Evolutionary conservation across 2,329 filamentous ascomycete species (phyloP).

Genomic region (Albifimbria verrucaria): DNA sequence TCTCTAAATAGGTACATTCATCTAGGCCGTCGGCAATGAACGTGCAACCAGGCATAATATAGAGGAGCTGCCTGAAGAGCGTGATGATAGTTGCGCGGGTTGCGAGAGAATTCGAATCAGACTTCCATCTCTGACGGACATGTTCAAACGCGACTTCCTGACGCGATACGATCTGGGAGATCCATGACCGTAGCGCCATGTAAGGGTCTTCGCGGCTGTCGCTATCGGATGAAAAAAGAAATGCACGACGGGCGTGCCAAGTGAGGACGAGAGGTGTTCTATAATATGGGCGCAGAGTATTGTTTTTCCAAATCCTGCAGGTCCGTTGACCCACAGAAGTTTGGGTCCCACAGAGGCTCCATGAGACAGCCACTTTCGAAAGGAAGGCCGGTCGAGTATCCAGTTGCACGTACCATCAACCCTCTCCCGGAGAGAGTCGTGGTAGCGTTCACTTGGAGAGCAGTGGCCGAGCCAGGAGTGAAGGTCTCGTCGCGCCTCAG

Average conservation of each 20-base stretch:
- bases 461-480: slow-evolving; percentile 12
- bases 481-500: slow-evolving; percentile 8
- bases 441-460: slow-evolving; percentile 11
- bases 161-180: slow-evolving; percentile 17
- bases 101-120: slow-evolving; percentile 5
- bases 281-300: slow-evolving; percentile 25
- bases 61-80: slow-evolving; percentile 13
- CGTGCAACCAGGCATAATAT: slow-evolving; percentile 9
- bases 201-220: slow-evolving; percentile 20
- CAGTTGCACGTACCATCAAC: slow-evolving; percentile 22
- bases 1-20: slow-evolving; percentile 17
- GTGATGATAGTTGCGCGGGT: slow-evolving; percentile 11
- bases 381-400: slow-evolving; percentile 15
- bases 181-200: slow-evolving; percentile 24
- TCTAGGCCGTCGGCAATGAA: slow-evolving; percentile 27
- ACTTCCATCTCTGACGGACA: slow-evolving; percentile 8
- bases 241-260: slow-evolving; percentile 15
- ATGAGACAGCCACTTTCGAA: slow-evolving; percentile 16
- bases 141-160: slow-evolving; percentile 14
- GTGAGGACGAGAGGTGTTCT: slow-evolving; percentile 15
- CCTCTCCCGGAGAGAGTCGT: slow-evolving; percentile 14
- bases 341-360: slow-evolving; percentile 3
- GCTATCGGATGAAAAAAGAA: slow-evolving; percentile 26
- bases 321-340: slow-evolving; percentile 28
- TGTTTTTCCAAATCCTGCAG: slow-evolving; percentile 29